Base-by-base conservation (phyloP, 208 protist species). In the Trypanosomatidae sp. region DNA sequence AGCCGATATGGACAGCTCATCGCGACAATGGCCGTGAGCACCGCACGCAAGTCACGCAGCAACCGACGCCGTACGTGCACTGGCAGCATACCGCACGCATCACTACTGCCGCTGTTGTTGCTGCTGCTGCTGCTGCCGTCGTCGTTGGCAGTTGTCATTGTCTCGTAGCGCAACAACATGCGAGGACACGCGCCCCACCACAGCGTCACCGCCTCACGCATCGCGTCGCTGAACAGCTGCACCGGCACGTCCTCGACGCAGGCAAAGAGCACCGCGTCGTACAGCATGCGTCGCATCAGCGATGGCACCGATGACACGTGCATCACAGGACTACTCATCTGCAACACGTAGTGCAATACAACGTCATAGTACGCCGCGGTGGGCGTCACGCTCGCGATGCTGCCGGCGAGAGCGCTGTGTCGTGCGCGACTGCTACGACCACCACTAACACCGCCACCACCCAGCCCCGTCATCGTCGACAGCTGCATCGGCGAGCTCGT, bases 1-100 rank as follows among this genome's bases (percentile, higher is more conserved):
- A 69, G 44, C 32, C 74, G 66, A 53, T 91, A 91, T 8, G 77
- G 71, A 2, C 69, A 47, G 18, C 68, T 57, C 19, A 85, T 59
- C 5, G 78, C 55, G 7, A 51, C 54, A 24, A 81, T 44, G 6
- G 81, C 45, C 27, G 60, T 62, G 22, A 88, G 60, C 25, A 81
- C 66, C 4, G 61, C 56, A 33, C 69, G 69, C 25, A 91, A 45
- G 32, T 79, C 60, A 6, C 48, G 39, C 19, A 56, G 33, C 41
- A 71, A 77, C n/a, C 41, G 39, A 15, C 47, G 24, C 3, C 38
- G 54, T 11, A 59, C 54, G 23, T 63, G 54, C 4, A n/a, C 11
- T 1, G 43, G 19, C 6, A 42, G 40, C 22, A 56, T 41, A 16
- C 58, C 50, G 3, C 43, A 1, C 3, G 19, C 19, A 1, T 20